Base-by-base conservation (phyloP, 169 alveolate genomes). In the Eimeria acervulina region DNA sequence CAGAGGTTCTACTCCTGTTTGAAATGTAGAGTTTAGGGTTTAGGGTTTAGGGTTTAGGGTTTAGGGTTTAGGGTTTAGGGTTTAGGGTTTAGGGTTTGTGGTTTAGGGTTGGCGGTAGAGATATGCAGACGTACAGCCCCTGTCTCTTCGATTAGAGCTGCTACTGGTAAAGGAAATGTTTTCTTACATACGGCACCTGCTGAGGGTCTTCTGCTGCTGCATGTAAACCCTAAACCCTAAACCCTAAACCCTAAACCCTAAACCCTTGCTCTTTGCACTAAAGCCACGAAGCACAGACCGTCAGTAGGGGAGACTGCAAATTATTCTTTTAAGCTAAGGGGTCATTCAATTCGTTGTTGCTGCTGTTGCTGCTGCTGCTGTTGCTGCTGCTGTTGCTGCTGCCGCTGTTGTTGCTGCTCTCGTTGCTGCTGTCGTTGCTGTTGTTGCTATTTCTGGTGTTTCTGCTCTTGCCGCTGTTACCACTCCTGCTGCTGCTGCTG, bases 1-100 rank as follows among this genome's bases (percentile, higher is more conserved):
- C n/a, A n/a, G n/a, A n/a, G n/a, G n/a, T n/a, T n/a, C n/a, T n/a
- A n/a, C 19, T 47, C 5, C 12, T 47, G 12, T 47, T 47, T 47
- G 55, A 7, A 12, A 12, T 47, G 5, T 55, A 13, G 66, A 19
- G 66, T 55, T 55, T 55, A 55, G 66, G 66, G 66, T 55, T 55
- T 55, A 55, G 5, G 17, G 66, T 19, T 55, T 55, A 55, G 17
- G 66, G 66, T 55, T 7, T 55, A 55, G 80, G 80, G 80, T 68
- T 68, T 68, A 68, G 80, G 80, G 80, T 68, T 68, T 68, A 68
- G 80, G 80, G 80, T 68, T 68, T 68, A 68, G 80, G 80, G 80
- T 68, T 68, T 68, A 68, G 80, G 80, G 80, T 68, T 68, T 68
- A 68, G 80, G 80, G 80, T 68, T 68, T 68, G 80, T n/a, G 61